Conservation (phyloP, 192 early-diverging fungal species). For the Backusella luteola region DNA sequence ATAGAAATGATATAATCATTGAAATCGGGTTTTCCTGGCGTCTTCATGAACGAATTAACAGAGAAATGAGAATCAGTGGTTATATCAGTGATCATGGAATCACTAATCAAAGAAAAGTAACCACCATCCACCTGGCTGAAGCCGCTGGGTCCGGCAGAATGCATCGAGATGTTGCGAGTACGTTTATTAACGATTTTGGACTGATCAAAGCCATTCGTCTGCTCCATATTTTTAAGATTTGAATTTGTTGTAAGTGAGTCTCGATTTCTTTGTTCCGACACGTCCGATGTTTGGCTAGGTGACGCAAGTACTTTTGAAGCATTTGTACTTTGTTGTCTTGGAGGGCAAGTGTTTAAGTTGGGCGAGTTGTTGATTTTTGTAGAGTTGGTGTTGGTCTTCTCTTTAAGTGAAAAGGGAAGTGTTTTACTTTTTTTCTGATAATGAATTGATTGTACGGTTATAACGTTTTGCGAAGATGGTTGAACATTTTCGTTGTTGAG, state of each 20-base stretch:
- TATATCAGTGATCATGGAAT: neutral
- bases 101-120: slow-evolving; percentile 4
- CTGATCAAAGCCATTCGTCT: neutral
- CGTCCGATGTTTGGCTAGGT: neutral
- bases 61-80: neutral
- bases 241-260: neutral
- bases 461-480: neutral
- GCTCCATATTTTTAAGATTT: neutral
- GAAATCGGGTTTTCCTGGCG: neutral
- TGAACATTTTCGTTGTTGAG: slow-evolving; percentile 3
- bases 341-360: neutral
- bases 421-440: neutral
- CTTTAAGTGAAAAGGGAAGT: neutral
- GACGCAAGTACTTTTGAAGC: neutral
- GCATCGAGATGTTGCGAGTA: neutral
- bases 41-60: slow-evolving; percentile 7
- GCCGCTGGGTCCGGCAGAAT: neutral
- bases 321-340: neutral
- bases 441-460: neutral
- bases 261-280: neutral
- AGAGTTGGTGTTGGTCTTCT: neutral
- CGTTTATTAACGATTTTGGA: neutral
- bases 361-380: neutral
- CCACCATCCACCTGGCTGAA: neutral
- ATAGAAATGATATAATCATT: slow-evolving; percentile 7